Evolutionary conservation across 148 eudicot species (phyloP), one percentile per base, ranked within the genome.

Genomic region (Linanthus parryae): DNA sequence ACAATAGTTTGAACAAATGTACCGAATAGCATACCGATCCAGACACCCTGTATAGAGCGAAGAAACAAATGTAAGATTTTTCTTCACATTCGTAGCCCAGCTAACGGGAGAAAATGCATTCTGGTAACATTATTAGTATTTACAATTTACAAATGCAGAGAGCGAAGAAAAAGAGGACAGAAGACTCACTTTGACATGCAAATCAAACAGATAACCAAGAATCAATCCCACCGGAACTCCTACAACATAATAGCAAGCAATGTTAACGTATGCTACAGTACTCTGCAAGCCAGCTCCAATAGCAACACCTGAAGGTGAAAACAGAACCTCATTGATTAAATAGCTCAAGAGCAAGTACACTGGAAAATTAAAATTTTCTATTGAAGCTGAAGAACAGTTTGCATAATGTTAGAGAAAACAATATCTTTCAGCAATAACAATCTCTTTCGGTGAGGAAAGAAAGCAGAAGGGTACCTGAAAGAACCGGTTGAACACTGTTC

Each of bases 381-480:
- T 31, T 5, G 35, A 31, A 31, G n/a, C n/a, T n/a, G n/a, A n/a
- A n/a, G n/a, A n/a, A n/a, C n/a, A n/a, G n/a, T n/a, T n/a, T n/a
- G n/a, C n/a, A n/a, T n/a, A n/a, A n/a, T n/a, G n/a, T n/a, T n/a
- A n/a, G n/a, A n/a, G n/a, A n/a, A n/a, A n/a, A n/a, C n/a, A n/a
- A n/a, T n/a, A n/a, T n/a, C n/a, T n/a, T n/a, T n/a, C n/a, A n/a
- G n/a, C n/a, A n/a, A n/a, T n/a, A n/a, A n/a, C n/a, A n/a, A n/a
- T n/a, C n/a, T n/a, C n/a, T n/a, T n/a, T n/a, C n/a, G n/a, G n/a
- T n/a, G n/a, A n/a, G n/a, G n/a, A n/a, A n/a, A n/a, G n/a, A n/a
- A n/a, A n/a, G n/a, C n/a, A n/a, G n/a, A n/a, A n/a, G n/a, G 23
- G 61, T 62, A 71, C 94, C 94, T 34, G 94, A 85, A 58, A 85